Conservation (phyloP, 2,329 filamentous ascomycete genomes). For the Clonostachys byssicola region DNA sequence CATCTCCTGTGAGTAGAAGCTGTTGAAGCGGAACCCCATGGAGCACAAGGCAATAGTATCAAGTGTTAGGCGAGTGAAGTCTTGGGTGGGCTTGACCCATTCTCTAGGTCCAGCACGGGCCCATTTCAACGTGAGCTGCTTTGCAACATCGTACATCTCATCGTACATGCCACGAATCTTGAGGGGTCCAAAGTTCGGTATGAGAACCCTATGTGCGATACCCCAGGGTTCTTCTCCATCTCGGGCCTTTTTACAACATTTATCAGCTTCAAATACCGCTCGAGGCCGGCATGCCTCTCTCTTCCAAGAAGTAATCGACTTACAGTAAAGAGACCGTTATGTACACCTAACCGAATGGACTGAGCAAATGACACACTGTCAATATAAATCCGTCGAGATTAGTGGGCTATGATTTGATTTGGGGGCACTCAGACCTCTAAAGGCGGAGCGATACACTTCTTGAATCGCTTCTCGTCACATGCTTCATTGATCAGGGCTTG, state of each 20-base stretch:
- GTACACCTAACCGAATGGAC: constrained; percentile 47
- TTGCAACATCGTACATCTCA: constrained; percentile 47
- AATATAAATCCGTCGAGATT: constrained; percentile 32
- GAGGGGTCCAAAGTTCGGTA: constrained; percentile 62
- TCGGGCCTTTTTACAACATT: not conserved
- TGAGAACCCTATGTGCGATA: constrained; percentile 55
- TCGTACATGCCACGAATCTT: constrained; percentile 54
- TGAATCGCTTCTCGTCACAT: constrained; percentile 53
- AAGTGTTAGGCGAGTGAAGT: constrained; percentile 57
- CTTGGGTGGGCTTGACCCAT: constrained; percentile 47
- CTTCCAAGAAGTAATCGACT: not conserved
- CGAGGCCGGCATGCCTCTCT: not conserved
- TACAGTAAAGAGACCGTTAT: constrained; percentile 18
- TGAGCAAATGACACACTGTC: constrained; percentile 17
- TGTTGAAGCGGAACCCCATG: constrained; percentile 57
- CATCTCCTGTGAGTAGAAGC: constrained; percentile 45
- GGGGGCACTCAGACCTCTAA: constrained; percentile 26
- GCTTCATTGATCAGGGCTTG: constrained; percentile 50
- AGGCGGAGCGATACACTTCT: constrained; percentile 34
- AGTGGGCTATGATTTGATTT: not conserved
- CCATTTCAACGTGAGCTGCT: constrained; percentile 51
- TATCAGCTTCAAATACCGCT: too few relatives aligned
- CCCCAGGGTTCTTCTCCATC: constrained; percentile 21
- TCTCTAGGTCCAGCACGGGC: constrained; percentile 31
- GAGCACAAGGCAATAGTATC: constrained; percentile 57